Evolutionary conservation across 2,329 filamentous ascomycete genomes (phyloP).

Genomic region (Pseudogymnoascus sp.): DNA sequence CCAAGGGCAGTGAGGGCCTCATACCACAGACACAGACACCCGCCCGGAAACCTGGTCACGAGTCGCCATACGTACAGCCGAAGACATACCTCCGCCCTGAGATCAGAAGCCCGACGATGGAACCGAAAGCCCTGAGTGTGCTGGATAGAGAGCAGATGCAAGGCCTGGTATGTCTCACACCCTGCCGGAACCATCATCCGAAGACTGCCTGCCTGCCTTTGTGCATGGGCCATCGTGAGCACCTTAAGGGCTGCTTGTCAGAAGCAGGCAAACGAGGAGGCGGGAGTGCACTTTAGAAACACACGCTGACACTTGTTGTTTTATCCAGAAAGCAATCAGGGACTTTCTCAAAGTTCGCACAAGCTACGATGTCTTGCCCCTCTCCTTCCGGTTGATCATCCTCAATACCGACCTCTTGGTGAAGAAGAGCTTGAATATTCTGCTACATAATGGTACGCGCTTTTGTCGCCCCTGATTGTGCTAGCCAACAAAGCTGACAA

Average conservation of each 20-base stretch:
- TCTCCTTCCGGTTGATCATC: conserved; percentile 91
- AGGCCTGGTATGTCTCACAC: conserved; percentile 55
- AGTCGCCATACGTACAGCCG: conserved; percentile 27
- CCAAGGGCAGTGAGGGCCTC: conserved; percentile 16
- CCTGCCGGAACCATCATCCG: conserved; percentile 2
- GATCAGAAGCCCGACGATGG: conserved; percentile 24
- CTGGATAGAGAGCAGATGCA: conserved; percentile 71
- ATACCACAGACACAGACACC: conserved; percentile 22
- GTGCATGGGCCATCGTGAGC: not conserved
- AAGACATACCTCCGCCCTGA: conserved; percentile 28
- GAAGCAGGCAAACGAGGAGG: not conserved
- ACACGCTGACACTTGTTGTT: not conserved
- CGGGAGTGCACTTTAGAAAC: not conserved
- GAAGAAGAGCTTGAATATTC: conserved; percentile 91
- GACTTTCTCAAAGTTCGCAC: conserved; percentile 94
- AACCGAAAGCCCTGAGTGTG: conserved; percentile 41
- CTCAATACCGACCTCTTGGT: conserved; percentile 93
- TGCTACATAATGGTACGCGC: conserved; percentile 80
- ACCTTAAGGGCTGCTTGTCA: not conserved
- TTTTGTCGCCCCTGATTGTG: not conserved
- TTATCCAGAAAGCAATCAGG: conserved; percentile 69
- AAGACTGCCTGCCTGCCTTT: not conserved
- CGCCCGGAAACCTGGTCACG: conserved; percentile 24
- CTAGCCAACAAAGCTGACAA: conserved; percentile 14
- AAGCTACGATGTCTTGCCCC: conserved; percentile 93